phyloP scores from a whole-genome alignment of 306 rosid genomes.

The Albizia julibrissin region DNA sequence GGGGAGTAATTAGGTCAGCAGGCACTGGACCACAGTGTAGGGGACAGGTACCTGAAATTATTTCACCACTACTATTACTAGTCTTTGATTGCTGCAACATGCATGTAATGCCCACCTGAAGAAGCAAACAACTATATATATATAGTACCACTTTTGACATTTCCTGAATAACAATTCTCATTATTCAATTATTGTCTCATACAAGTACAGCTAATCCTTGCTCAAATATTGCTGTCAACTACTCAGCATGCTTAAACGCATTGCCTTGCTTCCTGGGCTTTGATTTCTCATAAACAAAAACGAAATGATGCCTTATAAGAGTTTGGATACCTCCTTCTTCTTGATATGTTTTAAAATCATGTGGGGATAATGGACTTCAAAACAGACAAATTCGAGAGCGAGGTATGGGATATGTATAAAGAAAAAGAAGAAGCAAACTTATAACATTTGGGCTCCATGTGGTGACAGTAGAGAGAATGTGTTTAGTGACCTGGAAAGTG shows the following conservation, averaged over 20 bases:
- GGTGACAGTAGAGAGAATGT: conserved; percentile 29
- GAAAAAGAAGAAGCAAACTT: background rate
- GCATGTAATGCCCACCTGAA: background rate
- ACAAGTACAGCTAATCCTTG: background rate
- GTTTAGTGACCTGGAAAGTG: conserved; percentile 32
- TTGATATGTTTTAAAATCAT: no score
- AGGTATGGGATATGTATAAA: background rate
- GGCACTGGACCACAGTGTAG: conserved; percentile 38
- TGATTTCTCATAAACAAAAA: background rate
- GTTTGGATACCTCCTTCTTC: no score
- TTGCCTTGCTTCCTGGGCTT: conserved; percentile 1
- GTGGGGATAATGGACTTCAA: no score
- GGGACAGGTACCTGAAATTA: conserved; percentile 32
- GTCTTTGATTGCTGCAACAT: background rate
- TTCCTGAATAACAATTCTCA: background rate
- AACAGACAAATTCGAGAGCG: no score
- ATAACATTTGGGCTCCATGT: conserved; percentile 51
- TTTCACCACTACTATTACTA: background rate
- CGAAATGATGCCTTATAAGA: no score
- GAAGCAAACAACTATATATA: background rate
- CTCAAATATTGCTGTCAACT: background rate
- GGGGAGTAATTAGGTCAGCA: conserved; percentile 40
- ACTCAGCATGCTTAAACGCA: conserved; percentile 1
- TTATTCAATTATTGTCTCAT: conserved; percentile 7
- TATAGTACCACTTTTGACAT: background rate